phyloP scores from a whole-genome alignment of 371 early-diverging fungal genomes.

The Saksenaea oblongispora region DNA sequence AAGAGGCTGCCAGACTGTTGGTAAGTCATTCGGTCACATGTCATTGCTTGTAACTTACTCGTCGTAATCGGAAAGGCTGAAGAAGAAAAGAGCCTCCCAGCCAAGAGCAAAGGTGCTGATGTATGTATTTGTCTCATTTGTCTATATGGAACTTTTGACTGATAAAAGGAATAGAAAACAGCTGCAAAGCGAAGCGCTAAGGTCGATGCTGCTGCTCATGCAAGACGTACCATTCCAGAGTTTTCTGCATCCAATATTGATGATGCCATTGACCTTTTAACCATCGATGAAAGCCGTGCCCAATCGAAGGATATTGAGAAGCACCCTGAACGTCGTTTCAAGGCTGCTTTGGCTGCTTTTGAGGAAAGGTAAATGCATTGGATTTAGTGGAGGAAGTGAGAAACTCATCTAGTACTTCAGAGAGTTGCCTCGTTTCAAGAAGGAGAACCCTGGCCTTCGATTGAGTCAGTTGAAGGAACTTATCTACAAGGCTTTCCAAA shows the following conservation, averaged over 20 bases:
- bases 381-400: neutral
- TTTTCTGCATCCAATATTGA: constrained; percentile 78
- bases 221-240: constrained; percentile 57
- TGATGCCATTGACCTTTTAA: constrained; percentile 75
- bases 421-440: constrained; percentile 58
- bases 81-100: constrained; percentile 42
- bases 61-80: constrained; percentile 36
- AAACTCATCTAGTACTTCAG: constrained; percentile 3
- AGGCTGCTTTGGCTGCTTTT: constrained; percentile 76
- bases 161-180: constrained; percentile 38
- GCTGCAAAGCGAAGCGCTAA: constrained; percentile 57
- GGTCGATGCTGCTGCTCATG: constrained; percentile 44
- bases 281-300: constrained; percentile 37
- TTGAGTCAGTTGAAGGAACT: constrained; percentile 75
- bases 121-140: constrained; percentile 11
- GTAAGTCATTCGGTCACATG: constrained; percentile 11
- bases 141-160: neutral
- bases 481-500: constrained; percentile 77
- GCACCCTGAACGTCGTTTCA: constrained; percentile 86
- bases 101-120: constrained; percentile 23
- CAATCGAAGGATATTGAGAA: constrained; percentile 67
- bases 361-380: constrained; percentile 58
- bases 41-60: neutral
- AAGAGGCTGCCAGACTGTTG: constrained; percentile 35
- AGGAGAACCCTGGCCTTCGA: constrained; percentile 76